A percentile compares a stretch with the other conserved stretches of the same genome.
phyloP scores from a whole-genome alignment of 805 yeast genomes.

The Cyberlindnera lachancei region DNA sequence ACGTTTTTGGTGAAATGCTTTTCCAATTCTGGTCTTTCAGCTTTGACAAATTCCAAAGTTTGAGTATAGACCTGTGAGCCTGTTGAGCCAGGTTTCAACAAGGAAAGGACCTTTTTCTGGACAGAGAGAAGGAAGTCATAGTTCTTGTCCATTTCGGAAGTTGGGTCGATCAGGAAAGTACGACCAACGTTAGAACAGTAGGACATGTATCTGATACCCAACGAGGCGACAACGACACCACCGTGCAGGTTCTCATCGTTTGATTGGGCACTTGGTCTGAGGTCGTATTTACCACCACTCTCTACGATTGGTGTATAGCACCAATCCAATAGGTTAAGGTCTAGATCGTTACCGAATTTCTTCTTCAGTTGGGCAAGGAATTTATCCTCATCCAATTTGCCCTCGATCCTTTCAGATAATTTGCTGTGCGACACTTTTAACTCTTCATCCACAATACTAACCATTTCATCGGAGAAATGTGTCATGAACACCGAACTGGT shows the following conservation, averaged over 20 bases:
- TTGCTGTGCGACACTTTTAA: slow-evolving; percentile 63
- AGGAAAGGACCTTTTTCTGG: slow-evolving; percentile 53
- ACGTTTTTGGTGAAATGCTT: slow-evolving; percentile 64
- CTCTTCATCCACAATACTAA: slow-evolving; percentile 81
- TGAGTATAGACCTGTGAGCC: slow-evolving; percentile 59
- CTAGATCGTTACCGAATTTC: slow-evolving; percentile 59
- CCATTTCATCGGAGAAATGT: slow-evolving; percentile 81
- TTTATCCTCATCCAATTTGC: slow-evolving; percentile 70
- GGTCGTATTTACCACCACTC: slow-evolving; percentile 79
- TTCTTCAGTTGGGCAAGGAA: slow-evolving; percentile 53
- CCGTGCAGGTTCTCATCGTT: slow-evolving; percentile 55
- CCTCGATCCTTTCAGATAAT: slow-evolving; percentile 70
- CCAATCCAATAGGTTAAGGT: slow-evolving; percentile 79
- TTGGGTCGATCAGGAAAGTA: slow-evolving; percentile 85
- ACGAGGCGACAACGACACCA: slow-evolving; percentile 74
- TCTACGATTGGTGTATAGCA: slow-evolving; percentile 87
- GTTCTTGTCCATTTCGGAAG: slow-evolving; percentile 67
- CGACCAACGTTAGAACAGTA: slow-evolving; percentile 86
- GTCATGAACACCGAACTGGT: slow-evolving; percentile 76
- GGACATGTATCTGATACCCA: slow-evolving; percentile 81
- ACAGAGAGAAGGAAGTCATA: slow-evolving; percentile 69
- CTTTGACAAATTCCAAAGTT: slow-evolving; percentile 50
- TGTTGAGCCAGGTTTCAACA: slow-evolving; percentile 59
- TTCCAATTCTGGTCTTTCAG: slow-evolving; percentile 59
- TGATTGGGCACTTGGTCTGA: slow-evolving; percentile 77